Conservation (phyloP, 108 stramenopile species). For the Nitzschia palea region DNA sequence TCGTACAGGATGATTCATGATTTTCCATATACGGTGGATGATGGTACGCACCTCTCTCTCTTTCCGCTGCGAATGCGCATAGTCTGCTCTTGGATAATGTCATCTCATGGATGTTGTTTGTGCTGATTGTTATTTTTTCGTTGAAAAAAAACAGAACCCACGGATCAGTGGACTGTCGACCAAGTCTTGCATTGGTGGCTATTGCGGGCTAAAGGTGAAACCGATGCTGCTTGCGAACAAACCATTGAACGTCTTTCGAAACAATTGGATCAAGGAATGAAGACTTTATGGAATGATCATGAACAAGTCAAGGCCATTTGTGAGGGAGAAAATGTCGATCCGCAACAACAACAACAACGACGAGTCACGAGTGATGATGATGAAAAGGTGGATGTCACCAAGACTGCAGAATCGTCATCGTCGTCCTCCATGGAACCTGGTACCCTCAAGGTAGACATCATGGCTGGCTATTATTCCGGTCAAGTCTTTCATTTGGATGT, state of each 20-base stretch:
- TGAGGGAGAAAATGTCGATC: conserved; percentile 29
- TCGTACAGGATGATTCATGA: conserved; percentile 6
- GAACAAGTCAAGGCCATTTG: conserved; percentile 39
- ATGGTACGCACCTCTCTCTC: conserved; percentile 32
- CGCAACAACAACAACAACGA: conserved; percentile 23
- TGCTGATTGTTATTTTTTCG: not conserved
- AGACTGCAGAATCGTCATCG: conserved; percentile 10
- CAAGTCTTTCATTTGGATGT: conserved; percentile 46
- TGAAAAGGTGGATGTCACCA: conserved; percentile 7
- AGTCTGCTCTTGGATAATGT: too few species aligned
- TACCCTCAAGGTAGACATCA: conserved; percentile 41
- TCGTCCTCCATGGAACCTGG: not conserved
- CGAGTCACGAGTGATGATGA: conserved; percentile 9
- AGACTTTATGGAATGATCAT: conserved; percentile 49
- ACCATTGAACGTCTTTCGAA: conserved; percentile 34
- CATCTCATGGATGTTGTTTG: not conserved
- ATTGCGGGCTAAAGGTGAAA: conserved; percentile 45
- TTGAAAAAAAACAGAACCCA: conserved; percentile 50
- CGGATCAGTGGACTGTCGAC: conserved; percentile 71
- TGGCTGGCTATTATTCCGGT: conserved; percentile 54
- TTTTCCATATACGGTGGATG: conserved; percentile 40
- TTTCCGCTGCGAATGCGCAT: not conserved
- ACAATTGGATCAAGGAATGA: conserved; percentile 55
- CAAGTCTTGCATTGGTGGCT: conserved; percentile 75
- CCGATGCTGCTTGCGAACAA: conserved; percentile 36